phyloP scores from a whole-genome alignment of 768 basidiomycete species.

The Collybia mongolica region DNA sequence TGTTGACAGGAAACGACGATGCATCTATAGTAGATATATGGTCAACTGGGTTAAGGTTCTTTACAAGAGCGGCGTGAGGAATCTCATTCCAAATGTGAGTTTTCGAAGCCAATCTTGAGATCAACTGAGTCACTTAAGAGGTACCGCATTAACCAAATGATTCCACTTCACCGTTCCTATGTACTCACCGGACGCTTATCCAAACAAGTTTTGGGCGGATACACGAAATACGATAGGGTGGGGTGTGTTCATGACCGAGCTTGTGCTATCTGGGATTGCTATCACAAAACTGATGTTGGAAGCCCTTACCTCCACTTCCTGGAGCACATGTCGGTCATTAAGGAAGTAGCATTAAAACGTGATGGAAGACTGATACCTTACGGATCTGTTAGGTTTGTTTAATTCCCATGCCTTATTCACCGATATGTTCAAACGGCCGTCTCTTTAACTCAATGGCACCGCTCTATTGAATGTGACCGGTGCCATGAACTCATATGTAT shows the following conservation, averaged over 20 bases:
- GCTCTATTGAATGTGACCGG: slow-evolving; percentile 60
- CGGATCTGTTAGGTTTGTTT: slow-evolving; percentile 43
- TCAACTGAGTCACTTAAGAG: too few relatives aligned
- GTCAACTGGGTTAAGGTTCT: slow-evolving; percentile 58
- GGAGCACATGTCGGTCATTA: slow-evolving; percentile 58
- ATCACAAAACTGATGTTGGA: slow-evolving; percentile 51
- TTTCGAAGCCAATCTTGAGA: background rate
- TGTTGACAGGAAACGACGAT: slow-evolving; percentile 49
- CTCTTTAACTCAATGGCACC: slow-evolving; percentile 60
- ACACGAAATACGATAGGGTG: slow-evolving; percentile 56
- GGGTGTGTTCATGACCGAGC: slow-evolving; percentile 54
- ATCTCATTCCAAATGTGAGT: slow-evolving; percentile 64
- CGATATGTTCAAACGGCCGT: slow-evolving; percentile 54
- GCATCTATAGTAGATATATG: slow-evolving; percentile 65
- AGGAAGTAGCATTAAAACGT: background rate
- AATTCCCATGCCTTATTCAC: slow-evolving; percentile 60
- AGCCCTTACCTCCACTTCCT: slow-evolving; percentile 43
- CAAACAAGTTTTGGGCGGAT: slow-evolving; percentile 48
- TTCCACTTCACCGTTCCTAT: slow-evolving; percentile 49
- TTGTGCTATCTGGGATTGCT: slow-evolving; percentile 48
- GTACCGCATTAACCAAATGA: slow-evolving; percentile 38
- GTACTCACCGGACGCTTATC: slow-evolving; percentile 46
- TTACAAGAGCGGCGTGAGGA: slow-evolving; percentile 58
- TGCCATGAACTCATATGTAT: slow-evolving; percentile 46
- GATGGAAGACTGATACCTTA: background rate